Conservation (phyloP, 73 alveolate genomes). For the Paramecium biaurelia region DNA sequence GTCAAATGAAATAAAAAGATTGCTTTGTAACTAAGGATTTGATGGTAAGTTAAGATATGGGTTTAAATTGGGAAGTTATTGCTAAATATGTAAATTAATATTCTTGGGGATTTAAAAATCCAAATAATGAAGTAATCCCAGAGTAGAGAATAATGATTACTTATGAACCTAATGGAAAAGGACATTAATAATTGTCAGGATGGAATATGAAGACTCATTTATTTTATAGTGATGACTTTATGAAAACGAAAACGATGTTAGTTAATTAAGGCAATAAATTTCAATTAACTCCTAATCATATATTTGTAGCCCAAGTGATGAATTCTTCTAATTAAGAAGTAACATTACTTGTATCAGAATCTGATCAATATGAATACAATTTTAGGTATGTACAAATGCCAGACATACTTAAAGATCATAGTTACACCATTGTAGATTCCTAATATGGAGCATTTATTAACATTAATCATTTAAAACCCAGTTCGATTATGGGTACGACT, state of each 20-base stretch:
- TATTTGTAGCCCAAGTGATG: constrained; percentile 83
- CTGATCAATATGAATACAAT: constrained; percentile 47
- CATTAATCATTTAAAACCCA: constrained; percentile 72
- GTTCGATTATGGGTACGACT: constrained; percentile 76
- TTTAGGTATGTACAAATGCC: constrained; percentile 81
- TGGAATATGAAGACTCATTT: constrained; percentile 71
- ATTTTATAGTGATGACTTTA: constrained; percentile 84
- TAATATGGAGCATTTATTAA: constrained; percentile 78
- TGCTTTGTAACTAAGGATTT: constrained; percentile 82
- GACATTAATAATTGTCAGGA: constrained; percentile 58
- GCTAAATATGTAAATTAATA: constrained; percentile 81
- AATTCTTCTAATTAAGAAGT: constrained; percentile 70
- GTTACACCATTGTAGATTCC: constrained; percentile 70
- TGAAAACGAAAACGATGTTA: constrained; percentile 67
- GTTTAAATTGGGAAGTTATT: constrained; percentile 77
- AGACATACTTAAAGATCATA: constrained; percentile 61
- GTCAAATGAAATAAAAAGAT: constrained; percentile 77
- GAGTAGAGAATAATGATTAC: constrained; percentile 39
- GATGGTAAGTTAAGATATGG: constrained; percentile 62
- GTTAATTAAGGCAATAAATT: constrained; percentile 85
- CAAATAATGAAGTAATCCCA: not conserved
- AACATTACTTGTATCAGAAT: constrained; percentile 69
- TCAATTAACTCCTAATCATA: constrained; percentile 73
- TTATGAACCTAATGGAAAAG: constrained; percentile 57
- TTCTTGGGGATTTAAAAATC: constrained; percentile 80